phyloP scores from a whole-genome alignment of 495 filamentous ascomycete species.

The Parmelia sp. region DNA sequence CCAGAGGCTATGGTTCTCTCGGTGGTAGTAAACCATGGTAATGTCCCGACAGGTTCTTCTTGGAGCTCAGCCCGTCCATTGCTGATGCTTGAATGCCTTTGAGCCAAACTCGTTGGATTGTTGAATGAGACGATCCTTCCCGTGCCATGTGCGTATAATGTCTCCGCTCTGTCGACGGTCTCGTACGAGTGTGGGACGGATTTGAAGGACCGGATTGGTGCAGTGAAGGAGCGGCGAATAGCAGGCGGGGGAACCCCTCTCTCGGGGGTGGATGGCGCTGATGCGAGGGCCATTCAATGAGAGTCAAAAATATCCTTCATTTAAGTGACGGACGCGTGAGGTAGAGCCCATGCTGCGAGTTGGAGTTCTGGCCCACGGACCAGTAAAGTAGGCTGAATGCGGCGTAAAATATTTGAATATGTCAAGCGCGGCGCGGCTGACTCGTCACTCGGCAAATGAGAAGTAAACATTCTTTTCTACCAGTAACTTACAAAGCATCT shows the following conservation, averaged over 20 bases:
- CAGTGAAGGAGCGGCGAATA: conserved; percentile 53
- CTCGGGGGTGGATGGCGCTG: conserved; percentile 35
- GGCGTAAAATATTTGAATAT: neutral
- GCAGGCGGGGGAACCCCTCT: conserved; percentile 34
- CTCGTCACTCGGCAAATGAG: neutral
- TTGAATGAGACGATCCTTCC: conserved; percentile 42
- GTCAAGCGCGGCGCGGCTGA: neutral
- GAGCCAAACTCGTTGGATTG: conserved; percentile 21
- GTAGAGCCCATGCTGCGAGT: conserved; percentile 4
- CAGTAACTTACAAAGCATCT: too few relatives aligned
- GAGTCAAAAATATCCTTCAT: neutral
- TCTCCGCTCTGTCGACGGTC: conserved; percentile 38
- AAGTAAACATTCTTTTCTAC: neutral
- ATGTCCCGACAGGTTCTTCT: conserved; percentile 37
- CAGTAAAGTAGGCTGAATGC: neutral
- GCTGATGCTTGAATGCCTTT: conserved; percentile 26
- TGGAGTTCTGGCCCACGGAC: neutral
- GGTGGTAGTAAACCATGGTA: conserved; percentile 67
- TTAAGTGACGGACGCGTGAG: conserved; percentile 3
- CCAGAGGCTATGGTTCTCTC: conserved; percentile 78
- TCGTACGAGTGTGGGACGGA: conserved; percentile 14
- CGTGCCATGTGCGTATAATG: conserved; percentile 32
- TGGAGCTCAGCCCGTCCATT: conserved; percentile 20
- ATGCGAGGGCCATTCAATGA: conserved; percentile 20
- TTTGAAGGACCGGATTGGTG: conserved; percentile 40